These are phyloP conservation scores for Cornus suecica DNA, from an alignment of 148 eudicot genomes.

Conservation along the genomic window DNA sequence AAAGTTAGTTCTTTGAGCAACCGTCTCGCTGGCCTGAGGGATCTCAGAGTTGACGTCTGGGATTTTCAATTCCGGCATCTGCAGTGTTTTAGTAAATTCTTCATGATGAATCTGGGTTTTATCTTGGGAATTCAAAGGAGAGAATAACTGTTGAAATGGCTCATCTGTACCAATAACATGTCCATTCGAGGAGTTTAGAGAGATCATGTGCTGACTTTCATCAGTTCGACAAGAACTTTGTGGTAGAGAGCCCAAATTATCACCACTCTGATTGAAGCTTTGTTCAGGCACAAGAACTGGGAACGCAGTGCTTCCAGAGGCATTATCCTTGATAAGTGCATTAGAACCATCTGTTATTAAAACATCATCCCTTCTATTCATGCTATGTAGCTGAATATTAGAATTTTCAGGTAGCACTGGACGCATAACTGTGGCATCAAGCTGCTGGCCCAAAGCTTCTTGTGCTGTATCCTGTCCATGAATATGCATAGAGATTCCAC, in stretches of 20 bases:
- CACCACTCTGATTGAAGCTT: constrained; percentile 21
- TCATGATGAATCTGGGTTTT: constrained; percentile 23
- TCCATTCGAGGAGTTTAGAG: constrained; percentile 18
- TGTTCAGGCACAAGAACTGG: constrained; percentile 31
- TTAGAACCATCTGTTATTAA: constrained; percentile 12
- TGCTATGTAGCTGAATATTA: constrained; percentile 23
- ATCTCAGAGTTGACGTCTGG: constrained; percentile 21
- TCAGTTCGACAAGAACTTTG: constrained; percentile 21
- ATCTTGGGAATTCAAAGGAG: constrained; percentile 26
- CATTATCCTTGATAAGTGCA: constrained; percentile 10
- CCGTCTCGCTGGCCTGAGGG: constrained; percentile 35
- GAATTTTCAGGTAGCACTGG: constrained; percentile 28
- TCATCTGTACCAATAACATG: constrained; percentile 24
- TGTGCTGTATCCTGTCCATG: constrained; percentile 16
- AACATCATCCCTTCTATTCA: constrained; percentile 15
- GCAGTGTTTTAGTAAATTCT: constrained; percentile 23
- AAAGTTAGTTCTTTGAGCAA: constrained; percentile 36
- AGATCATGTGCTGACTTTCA: constrained; percentile 20
- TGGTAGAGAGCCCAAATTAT: constrained; percentile 20
- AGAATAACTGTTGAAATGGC: constrained; percentile 18
- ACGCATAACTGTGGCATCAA: constrained; percentile 25
- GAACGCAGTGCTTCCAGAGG: constrained; percentile 18
- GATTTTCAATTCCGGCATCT: constrained; percentile 11
- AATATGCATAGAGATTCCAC: constrained; percentile 19
- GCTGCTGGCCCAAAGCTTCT: constrained; percentile 30